A percentile compares a stretch with the other conserved stretches of the same genome.
Evolutionary conservation across 768 basidiomycete genomes (phyloP).

Genomic region (Suillus brevipes): DNA sequence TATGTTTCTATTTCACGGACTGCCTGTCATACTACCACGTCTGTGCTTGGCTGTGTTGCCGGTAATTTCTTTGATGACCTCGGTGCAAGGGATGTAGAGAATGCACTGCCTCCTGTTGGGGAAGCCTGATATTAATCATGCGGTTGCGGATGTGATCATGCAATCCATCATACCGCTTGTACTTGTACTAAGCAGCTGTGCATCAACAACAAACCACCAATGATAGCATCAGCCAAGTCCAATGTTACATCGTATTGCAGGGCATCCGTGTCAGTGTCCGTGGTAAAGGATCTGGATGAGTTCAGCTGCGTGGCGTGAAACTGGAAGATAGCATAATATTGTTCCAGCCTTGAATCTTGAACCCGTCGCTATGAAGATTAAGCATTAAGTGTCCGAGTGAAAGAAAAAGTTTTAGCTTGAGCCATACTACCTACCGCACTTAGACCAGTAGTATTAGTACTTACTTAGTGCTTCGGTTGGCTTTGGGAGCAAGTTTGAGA

Average conservation of each 20-base stretch:
- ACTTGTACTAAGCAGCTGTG: neutral
- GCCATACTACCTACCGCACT: neutral
- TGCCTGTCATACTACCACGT: neutral
- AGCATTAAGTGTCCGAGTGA: neutral
- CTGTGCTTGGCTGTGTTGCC: constrained; percentile 3
- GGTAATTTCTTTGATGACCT: neutral
- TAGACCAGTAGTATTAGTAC: neutral
- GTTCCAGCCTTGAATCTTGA: neutral
- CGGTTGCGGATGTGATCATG: neutral
- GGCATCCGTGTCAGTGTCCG: neutral
- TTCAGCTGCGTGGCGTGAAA: neutral
- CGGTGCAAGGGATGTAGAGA: neutral
- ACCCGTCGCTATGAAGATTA: neutral
- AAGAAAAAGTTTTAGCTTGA: neutral
- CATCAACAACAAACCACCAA: neutral
- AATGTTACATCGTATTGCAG: neutral
- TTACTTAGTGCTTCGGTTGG: neutral
- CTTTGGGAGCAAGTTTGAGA: neutral
- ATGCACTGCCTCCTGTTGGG: neutral
- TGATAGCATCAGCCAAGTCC: neutral
- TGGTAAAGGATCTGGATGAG: neutral
- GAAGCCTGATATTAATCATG: neutral
- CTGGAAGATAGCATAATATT: neutral
- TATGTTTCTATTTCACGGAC: neutral
- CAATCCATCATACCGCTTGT: neutral